These are phyloP conservation scores for Syzygium oleosum DNA, from an alignment of 345 rosid genomes.

Conservation along the genomic window DNA sequence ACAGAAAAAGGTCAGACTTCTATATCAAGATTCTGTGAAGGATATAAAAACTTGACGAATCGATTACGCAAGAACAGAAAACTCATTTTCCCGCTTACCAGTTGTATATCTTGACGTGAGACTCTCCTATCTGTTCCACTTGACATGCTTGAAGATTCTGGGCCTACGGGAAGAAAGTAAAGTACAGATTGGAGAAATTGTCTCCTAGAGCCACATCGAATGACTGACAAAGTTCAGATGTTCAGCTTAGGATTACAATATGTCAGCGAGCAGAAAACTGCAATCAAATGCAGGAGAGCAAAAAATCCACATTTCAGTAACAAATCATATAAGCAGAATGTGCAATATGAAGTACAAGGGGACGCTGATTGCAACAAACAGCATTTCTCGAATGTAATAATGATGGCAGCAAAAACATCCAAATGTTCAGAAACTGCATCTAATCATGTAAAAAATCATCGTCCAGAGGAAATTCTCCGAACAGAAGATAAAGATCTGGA, in stretches of 20 bases:
- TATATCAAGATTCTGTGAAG: not conserved
- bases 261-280: not conserved
- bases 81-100: conserved; percentile 36
- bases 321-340: not conserved
- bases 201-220: not conserved
- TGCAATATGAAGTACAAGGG: not conserved
- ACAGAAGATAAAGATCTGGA: not conserved
- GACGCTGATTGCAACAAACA: not conserved
- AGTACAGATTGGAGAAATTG: not conserved
- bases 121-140: conserved; percentile 72
- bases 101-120: conserved; percentile 80
- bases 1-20: not conserved
- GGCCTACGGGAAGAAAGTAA: not conserved
- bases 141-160: conserved; percentile 38
- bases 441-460: not conserved
- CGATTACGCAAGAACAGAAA: not conserved
- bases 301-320: not conserved
- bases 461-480: not conserved
- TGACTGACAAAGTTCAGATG: not conserved
- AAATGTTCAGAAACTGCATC: not conserved
- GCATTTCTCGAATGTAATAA: not conserved
- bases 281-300: not conserved
- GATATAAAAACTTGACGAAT: not conserved
- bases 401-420: not conserved
- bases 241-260: not conserved